Base-by-base conservation (phyloP, 108 stramenopile genomes). In the Seminavis robusta region DNA sequence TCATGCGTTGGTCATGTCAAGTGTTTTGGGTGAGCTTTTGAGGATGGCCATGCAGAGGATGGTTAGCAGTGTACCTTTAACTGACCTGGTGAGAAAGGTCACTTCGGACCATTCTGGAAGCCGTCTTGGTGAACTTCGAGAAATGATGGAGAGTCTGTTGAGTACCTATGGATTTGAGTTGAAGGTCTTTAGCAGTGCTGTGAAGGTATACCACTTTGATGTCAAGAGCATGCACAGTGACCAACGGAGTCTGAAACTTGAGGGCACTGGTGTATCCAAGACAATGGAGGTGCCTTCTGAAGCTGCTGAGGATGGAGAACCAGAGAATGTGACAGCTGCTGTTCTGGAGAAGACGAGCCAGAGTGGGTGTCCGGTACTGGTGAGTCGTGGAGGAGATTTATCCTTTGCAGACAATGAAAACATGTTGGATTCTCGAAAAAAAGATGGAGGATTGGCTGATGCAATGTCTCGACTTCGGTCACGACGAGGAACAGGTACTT, bases 51-150 rank as follows among this genome's bases (percentile, higher is more conserved):
- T 94, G 84, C 86, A 86, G 47, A 63, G 86, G 8, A 81, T 90
- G 85, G 86, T 88, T 15, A 76, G 83, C 10, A 74, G 71, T 50
- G 86, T 94, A 13, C 86, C 88, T 19, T 74, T 88, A 11, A 57
- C 53, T 37, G 86, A 89, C 67, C 56, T 94, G 32, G 74, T 94
- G 19, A 72, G 77, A 20, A 94, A 90, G 63, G 73, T 94, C 11
- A 85, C 88, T 20, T 76, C 67, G 11, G 92, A 88, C 56, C 80
- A 84, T 65, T 71, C 84, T 0, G 84, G 84, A 8, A 86, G 81
- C 57, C 73, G 73, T 19, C 77, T 94, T 25, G 92, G 88, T 9
- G 92, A 94, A 54, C 68, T 94, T 34, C 79, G 87, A 10, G 86
- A 94, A 56, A 80, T 88, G 83, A 61, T 89, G 23, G 76, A 69